Base-by-base conservation (phyloP, 2,329 filamentous ascomycete genomes). In the Aspergillus brunneoviolaceus region DNA sequence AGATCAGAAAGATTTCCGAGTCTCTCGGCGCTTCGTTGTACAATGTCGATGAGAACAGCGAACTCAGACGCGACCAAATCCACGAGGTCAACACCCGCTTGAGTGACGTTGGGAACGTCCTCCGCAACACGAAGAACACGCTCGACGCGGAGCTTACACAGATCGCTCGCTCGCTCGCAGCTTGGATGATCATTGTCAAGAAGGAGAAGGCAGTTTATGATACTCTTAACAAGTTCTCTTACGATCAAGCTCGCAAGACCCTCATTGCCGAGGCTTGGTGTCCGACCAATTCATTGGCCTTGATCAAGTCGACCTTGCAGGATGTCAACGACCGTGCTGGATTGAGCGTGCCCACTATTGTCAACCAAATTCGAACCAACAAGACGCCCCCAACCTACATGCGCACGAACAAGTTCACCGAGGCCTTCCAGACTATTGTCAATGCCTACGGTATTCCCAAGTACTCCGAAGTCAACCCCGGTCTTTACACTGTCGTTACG, bases 201-300 rank as follows among this genome's bases (percentile, higher is more conserved):
- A 99, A 99, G 80, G 95, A 99, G 81, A 99, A 99, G 85, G 92
- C 92, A 16, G 92, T 97, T 9, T 99, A 96, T 76, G 89, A 96
- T 79, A 94, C 94, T 0, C 84, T 99, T 65, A 99, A 99, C 79
- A 86, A 90, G 68, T 98, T 97, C 78, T 98, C 93, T 4, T 99
- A 98, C 75, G 95, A 99, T 74, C 90, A 93, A 66, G 92, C 94
- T 60, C 87, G 95, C 60, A 96, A 96, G 75, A 99, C 95, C 2
- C 84, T 99, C 63, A 98, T 99, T 71, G 95, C 95, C 19, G 95
- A 99, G 80, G 95, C 92, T 59, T 99, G 95, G 95, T 94, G 91
- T 68, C 96, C 95, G 7, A 96, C 91, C 33, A 95, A 96, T 73
- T 92, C 94, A 49, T 82, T 99, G 60, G 85, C 90, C 52, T 81